Conservation (phyloP, 352 stramenopile species). For the Phytophthora parvispora region DNA sequence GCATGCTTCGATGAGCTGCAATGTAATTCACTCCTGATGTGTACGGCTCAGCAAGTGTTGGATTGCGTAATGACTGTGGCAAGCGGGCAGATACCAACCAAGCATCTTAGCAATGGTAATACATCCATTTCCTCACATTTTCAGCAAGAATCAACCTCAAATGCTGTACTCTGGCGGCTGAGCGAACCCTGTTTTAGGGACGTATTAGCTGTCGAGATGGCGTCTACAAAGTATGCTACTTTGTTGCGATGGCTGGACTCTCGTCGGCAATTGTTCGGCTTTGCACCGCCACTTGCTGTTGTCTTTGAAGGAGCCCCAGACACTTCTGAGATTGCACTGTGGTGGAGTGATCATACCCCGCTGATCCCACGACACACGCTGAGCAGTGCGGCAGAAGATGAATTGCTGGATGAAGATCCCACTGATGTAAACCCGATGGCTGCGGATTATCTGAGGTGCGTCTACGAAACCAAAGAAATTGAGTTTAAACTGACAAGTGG, state of each 20-base stretch:
- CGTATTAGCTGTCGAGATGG: constrained; percentile 27
- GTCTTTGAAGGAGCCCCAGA: background rate
- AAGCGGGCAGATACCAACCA: constrained; percentile 10
- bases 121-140: background rate
- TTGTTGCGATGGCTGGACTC: constrained; percentile 26
- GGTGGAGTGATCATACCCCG: constrained; percentile 21
- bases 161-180: constrained; percentile 44
- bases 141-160: constrained; percentile 7
- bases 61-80: constrained; percentile 3
- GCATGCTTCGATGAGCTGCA: constrained; percentile 10
- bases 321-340: background rate
- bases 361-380: constrained; percentile 6
- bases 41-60: constrained; percentile 14
- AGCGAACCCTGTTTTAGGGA: constrained; percentile 31
- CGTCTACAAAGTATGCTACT: constrained; percentile 4
- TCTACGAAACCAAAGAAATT: constrained; percentile 51
- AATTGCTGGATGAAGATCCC: background rate
- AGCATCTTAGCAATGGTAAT: background rate
- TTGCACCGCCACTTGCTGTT: background rate
- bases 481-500: constrained; percentile 51
- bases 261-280: constrained; percentile 13
- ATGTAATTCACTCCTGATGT: constrained; percentile 2
- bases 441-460: constrained; percentile 16
- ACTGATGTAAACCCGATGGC: background rate
- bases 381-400: constrained; percentile 10